A percentile compares a stretch with the other conserved stretches of the same genome.
phyloP scores from a whole-genome alignment of 805 yeast genomes.

The Barnettozyma populi region DNA sequence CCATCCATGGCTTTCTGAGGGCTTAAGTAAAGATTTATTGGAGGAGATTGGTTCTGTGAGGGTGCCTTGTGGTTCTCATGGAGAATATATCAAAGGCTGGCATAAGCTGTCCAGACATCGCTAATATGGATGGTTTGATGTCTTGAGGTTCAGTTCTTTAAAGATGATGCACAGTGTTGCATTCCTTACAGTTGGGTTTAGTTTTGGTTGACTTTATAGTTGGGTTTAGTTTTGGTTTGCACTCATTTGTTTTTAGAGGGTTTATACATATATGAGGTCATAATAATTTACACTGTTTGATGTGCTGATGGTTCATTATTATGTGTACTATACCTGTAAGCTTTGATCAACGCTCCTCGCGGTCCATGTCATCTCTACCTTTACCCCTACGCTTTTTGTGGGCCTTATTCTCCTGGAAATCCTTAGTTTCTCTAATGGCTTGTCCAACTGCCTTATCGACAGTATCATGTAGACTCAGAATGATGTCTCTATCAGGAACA shows the following conservation, averaged over 20 bases:
- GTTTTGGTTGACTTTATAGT: neutral
- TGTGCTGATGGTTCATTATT: neutral
- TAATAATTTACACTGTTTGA: too few relatives aligned
- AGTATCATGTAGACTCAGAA: conserved; percentile 71
- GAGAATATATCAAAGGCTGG: conserved; percentile 27
- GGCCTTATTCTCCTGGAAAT: conserved; percentile 23
- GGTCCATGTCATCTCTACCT: conserved; percentile 21
- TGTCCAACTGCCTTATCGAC: conserved; percentile 91
- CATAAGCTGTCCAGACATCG: conserved; percentile 5
- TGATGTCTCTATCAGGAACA: conserved; percentile 68
- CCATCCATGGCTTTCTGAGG: conserved; percentile 43
- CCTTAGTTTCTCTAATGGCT: conserved; percentile 52
- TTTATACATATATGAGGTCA: neutral
- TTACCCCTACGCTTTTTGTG: conserved; percentile 15
- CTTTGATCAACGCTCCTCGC: conserved; percentile 20
- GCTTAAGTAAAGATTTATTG: neutral
- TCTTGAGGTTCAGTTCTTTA: neutral
- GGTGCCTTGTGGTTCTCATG: conserved; percentile 21
- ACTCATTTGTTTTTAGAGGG: neutral
- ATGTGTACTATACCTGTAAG: neutral
- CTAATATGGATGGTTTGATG: neutral
- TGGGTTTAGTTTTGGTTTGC: neutral
- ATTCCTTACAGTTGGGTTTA: neutral
- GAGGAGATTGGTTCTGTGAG: conserved; percentile 12
- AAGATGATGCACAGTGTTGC: neutral